Evolutionary conservation across 306 rosid species (phyloP).

Genomic region (Fragaria ananassa): DNA sequence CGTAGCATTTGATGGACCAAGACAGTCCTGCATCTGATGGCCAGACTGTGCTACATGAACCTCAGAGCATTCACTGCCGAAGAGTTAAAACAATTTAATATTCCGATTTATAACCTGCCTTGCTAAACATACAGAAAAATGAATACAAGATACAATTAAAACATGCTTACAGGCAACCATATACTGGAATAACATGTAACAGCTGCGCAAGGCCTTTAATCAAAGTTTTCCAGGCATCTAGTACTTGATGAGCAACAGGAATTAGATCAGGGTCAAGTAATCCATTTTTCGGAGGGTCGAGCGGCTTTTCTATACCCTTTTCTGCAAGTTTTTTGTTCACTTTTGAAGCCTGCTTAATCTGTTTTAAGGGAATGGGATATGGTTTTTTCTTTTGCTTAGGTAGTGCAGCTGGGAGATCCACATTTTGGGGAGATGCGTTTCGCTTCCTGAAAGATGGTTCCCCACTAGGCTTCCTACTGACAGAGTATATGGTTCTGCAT

Average conservation of each 20-base stretch:
- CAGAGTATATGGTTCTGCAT: slow-evolving; percentile 33
- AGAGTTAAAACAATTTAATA: slow-evolving; percentile 21
- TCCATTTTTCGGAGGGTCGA: slow-evolving; percentile 82
- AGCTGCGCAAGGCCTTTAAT: slow-evolving; percentile 75
- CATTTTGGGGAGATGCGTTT: slow-evolving; percentile 55
- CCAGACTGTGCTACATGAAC: slow-evolving; percentile 71
- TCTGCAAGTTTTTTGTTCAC: slow-evolving; percentile 64
- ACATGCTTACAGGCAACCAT: slow-evolving; percentile 75
- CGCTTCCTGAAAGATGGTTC: slow-evolving; percentile 34
- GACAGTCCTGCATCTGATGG: slow-evolving; percentile 69
- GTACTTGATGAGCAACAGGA: slow-evolving; percentile 79
- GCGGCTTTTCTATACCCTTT: slow-evolving; percentile 82
- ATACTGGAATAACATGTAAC: slow-evolving; percentile 67
- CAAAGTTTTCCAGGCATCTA: slow-evolving; percentile 85
- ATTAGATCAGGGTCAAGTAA: slow-evolving; percentile 69
- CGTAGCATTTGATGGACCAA: slow-evolving; percentile 45
- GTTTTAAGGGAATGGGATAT: slow-evolving; percentile 70
- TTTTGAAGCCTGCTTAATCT: slow-evolving; percentile 63
- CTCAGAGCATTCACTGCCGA: slow-evolving; percentile 90
- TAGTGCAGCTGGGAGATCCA: slow-evolving; percentile 61
- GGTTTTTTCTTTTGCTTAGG: slow-evolving; percentile 90
- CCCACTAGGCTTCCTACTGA: slow-evolving; percentile 42
- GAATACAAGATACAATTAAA: neutral
- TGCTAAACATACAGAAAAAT: neutral
- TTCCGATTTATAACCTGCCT: neutral